Evolutionary conservation across 495 filamentous ascomycete species (phyloP).

Genomic region (Trichoderma erinaceum): DNA sequence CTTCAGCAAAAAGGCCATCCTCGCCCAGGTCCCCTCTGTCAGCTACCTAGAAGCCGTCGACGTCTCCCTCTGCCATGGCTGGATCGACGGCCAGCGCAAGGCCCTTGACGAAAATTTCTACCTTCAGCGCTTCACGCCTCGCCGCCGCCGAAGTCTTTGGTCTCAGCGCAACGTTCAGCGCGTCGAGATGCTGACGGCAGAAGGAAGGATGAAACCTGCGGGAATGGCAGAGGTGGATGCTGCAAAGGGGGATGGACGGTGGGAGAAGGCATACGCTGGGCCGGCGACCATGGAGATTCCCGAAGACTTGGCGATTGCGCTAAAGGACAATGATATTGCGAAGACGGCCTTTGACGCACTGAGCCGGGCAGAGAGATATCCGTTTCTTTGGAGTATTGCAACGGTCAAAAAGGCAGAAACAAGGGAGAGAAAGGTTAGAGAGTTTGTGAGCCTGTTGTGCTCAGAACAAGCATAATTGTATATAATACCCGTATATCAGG

Average conservation of each 20-base stretch:
- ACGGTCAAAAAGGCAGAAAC: constrained; percentile 32
- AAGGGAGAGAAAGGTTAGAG: constrained; percentile 23
- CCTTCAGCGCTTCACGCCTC: constrained; percentile 50
- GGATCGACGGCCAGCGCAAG: constrained; percentile 53
- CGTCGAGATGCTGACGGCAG: constrained; percentile 32
- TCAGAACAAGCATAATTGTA: constrained; percentile 22
- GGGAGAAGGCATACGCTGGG: constrained; percentile 49
- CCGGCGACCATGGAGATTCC: constrained; percentile 39
- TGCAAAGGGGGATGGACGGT: constrained; percentile 50
- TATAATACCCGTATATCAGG: background rate
- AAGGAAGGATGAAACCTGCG: constrained; percentile 42
- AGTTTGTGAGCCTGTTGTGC: constrained; percentile 26
- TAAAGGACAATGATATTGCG: constrained; percentile 30
- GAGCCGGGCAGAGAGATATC: constrained; percentile 38
- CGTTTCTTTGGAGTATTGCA: constrained; percentile 38
- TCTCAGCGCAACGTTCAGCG: constrained; percentile 43
- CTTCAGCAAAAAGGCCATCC: constrained; percentile 43
- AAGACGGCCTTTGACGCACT: constrained; percentile 34
- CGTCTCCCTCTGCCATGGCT: constrained; percentile 51
- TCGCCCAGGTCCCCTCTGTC: constrained; percentile 36
- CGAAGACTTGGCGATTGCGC: constrained; percentile 34
- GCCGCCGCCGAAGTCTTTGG: constrained; percentile 48
- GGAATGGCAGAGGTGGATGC: constrained; percentile 45
- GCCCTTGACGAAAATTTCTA: constrained; percentile 34
- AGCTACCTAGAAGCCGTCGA: constrained; percentile 50